Conservation (phyloP, 1,284 basidiomycete species). For the Irpex sp. region DNA sequence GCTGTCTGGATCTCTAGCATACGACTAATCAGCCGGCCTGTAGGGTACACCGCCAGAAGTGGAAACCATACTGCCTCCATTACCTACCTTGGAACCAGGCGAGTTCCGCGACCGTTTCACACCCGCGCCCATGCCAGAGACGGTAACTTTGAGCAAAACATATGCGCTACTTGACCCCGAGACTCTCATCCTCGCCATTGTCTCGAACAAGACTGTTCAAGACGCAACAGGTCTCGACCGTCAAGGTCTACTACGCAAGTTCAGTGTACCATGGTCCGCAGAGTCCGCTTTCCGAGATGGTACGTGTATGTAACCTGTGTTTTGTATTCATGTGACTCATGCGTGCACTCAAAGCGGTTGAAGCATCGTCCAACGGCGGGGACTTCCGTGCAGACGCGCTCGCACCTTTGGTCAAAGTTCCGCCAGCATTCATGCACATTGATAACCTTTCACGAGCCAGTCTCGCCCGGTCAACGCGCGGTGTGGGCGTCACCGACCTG, state of each 20-base stretch:
- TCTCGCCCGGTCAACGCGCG: conserved; percentile 64
- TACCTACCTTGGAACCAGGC: conserved; percentile 26
- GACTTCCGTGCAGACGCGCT: conserved; percentile 52
- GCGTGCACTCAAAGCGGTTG: conserved; percentile 40
- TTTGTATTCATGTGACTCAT: background rate
- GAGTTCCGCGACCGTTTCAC: conserved; percentile 20
- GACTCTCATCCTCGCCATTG: conserved; percentile 48
- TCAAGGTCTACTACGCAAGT: conserved; percentile 44
- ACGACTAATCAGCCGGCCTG: conserved; percentile 6
- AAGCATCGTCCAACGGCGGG: conserved; percentile 54
- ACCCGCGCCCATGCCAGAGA: background rate
- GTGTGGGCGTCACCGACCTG: conserved; percentile 81
- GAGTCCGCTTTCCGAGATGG: conserved; percentile 73
- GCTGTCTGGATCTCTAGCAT: conserved; percentile 4
- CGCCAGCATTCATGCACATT: conserved; percentile 81
- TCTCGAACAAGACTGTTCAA: conserved; percentile 47
- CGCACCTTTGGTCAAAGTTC: conserved; percentile 70
- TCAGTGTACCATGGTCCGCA: conserved; percentile 65
- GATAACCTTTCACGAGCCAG: conserved; percentile 83
- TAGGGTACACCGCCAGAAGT: conserved; percentile 8
- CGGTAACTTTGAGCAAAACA: conserved; percentile 16
- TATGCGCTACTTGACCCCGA: conserved; percentile 47
- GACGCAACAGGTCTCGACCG: conserved; percentile 60
- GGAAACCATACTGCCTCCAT: conserved; percentile 12
- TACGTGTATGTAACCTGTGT: conserved; percentile 35